Conservation (phyloP, 1,284 basidiomycete genomes). For the Cutaneotrichosporon cavernicola region DNA sequence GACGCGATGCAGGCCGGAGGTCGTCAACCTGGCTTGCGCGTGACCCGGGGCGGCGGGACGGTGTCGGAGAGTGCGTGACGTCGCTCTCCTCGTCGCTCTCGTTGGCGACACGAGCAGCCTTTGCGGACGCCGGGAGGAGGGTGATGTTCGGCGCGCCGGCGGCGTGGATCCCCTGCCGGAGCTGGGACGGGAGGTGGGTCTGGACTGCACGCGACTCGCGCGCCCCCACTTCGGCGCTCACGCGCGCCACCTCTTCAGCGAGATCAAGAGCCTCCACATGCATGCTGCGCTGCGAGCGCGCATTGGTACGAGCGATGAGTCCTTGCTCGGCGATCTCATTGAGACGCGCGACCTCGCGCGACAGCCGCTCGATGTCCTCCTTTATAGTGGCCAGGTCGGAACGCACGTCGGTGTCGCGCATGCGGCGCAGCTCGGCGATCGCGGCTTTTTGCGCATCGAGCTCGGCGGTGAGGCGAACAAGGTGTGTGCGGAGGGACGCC, state of each 20-base stretch:
- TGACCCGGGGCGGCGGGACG: conserved; percentile 2
- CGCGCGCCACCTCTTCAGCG: conserved; percentile 34
- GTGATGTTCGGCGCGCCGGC: conserved; percentile 28
- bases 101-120: conserved; percentile 13
- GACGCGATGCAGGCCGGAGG: neutral
- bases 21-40: neutral
- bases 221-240: conserved; percentile 30
- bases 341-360: conserved; percentile 75
- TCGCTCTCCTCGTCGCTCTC: conserved; percentile 12
- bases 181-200: conserved; percentile 32
- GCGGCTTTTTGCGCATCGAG: conserved; percentile 67
- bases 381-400: conserved; percentile 62
- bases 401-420: conserved; percentile 25
- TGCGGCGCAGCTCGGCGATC: conserved; percentile 63
- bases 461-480: conserved; percentile 72
- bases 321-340: conserved; percentile 78
- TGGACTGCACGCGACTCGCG: conserved; percentile 5
- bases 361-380: conserved; percentile 58
- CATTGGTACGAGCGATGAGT: conserved; percentile 62
- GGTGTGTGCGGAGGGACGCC: conserved; percentile 65
- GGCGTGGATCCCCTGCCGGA: conserved; percentile 44
- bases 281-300: conserved; percentile 22
- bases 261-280: conserved; percentile 23
- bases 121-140: conserved; percentile 30
- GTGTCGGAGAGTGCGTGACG: conserved; percentile 9